phyloP scores from a whole-genome alignment of 495 filamentous ascomycete genomes.

The Trichocladium antarcticum region DNA sequence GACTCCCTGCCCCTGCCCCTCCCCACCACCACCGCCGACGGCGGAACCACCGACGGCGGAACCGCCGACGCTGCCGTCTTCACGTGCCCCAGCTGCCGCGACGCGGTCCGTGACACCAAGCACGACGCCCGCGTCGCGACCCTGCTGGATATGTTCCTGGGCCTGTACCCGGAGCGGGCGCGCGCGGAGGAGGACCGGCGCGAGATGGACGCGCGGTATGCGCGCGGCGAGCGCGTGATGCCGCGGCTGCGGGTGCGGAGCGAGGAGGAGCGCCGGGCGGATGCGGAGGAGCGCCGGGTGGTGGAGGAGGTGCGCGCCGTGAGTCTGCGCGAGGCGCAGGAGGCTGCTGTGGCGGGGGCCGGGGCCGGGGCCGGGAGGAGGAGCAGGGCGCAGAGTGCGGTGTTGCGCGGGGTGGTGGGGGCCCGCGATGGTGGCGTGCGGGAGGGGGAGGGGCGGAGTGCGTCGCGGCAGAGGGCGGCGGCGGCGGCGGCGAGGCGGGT shows the following conservation, averaged over 20 bases:
- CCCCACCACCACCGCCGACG: too few species aligned
- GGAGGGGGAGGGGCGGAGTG: conserved; percentile 28
- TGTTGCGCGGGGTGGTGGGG: conserved; percentile 24
- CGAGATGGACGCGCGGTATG: conserved; percentile 59
- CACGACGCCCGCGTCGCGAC: conserved; percentile 77
- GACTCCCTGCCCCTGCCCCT: conserved; percentile 34
- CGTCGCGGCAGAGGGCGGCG: conserved; percentile 27
- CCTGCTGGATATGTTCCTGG: conserved; percentile 67
- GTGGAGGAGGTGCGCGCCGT: conserved; percentile 58
- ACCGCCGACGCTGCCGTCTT: conserved; percentile 47
- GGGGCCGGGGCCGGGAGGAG: conserved; percentile 5
- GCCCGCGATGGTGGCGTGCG: conserved; percentile 16
- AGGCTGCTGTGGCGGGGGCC: conserved; percentile 1
- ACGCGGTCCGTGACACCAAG: conserved; percentile 65
- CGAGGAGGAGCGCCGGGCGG: conserved; percentile 29
- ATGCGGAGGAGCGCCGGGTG: conserved; percentile 45
- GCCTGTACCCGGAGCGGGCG: conserved; percentile 59
- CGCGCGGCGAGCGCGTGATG: conserved; percentile 64
- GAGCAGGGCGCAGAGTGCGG: conserved; percentile 22
- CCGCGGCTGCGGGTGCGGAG: conserved; percentile 42
- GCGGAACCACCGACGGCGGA: too few species aligned
- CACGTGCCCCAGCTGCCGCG: conserved; percentile 90
- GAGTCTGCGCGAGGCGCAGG: conserved; percentile 54
- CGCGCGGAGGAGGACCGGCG: conserved; percentile 57
- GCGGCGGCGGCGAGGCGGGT: conserved; percentile 42